A percentile compares a stretch with the other conserved stretches of the same genome.
Evolutionary conservation across 2,329 filamentous ascomycete species (phyloP).

Genomic region (Exophiala xenobiotica): DNA sequence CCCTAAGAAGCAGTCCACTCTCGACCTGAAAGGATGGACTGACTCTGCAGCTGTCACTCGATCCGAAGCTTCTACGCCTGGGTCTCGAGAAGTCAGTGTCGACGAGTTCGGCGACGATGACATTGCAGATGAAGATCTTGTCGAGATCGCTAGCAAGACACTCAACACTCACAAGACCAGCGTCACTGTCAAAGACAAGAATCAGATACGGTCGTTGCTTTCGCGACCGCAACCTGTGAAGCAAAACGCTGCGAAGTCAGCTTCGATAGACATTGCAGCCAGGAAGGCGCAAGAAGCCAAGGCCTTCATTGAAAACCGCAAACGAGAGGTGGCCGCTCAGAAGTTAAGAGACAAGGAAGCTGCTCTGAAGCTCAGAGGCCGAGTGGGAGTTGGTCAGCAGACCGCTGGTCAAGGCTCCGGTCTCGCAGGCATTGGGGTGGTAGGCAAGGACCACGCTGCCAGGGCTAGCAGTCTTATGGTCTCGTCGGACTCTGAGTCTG

Average conservation of each 20-base stretch:
- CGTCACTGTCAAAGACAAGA: conserved; percentile 20
- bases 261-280: conserved; percentile 22
- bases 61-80: conserved; percentile 18
- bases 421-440: conserved; percentile 67
- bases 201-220: conserved; percentile 22
- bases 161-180: conserved; percentile 14
- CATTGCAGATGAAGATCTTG: conserved; percentile 38
- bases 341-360: conserved; percentile 69
- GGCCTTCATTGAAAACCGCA: conserved; percentile 71
- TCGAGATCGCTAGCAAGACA: conserved; percentile 29
- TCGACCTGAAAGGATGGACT: conserved; percentile 36
- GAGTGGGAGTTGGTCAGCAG: conserved; percentile 55
- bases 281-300: conserved; percentile 40
- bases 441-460: conserved; percentile 71
- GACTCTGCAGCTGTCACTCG: conserved; percentile 17
- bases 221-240: conserved; percentile 9
- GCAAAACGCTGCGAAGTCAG: conserved; percentile 29
- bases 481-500: conserved; percentile 65
- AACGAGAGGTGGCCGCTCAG: conserved; percentile 72
- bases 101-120: conserved; percentile 45
- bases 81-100: conserved; percentile 32
- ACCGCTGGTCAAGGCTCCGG: conserved; percentile 78
- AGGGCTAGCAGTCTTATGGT: conserved; percentile 86
- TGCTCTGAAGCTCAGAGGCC: conserved; percentile 62
- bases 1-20: conserved; percentile 43